phyloP scores from a whole-genome alignment of 129 eudicot genomes.

The Erigeron canadensis region DNA sequence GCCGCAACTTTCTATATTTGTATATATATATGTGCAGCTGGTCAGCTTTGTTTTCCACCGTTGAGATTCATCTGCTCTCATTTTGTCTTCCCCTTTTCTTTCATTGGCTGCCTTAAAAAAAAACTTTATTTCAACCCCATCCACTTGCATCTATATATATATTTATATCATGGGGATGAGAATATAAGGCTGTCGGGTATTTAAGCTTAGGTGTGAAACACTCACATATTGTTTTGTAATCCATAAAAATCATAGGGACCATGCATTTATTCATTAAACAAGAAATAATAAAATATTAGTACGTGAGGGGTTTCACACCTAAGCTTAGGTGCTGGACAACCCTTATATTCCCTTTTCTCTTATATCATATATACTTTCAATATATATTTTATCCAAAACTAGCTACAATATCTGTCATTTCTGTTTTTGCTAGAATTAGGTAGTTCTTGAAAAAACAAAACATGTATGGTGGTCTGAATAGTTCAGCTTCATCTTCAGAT shows the following conservation, averaged over 20 bases:
- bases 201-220: too few species aligned
- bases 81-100: neutral
- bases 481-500: conserved; percentile 35
- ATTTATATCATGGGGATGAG: too few species aligned
- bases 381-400: neutral
- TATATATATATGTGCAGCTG: neutral
- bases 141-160: neutral
- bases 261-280: too few species aligned
- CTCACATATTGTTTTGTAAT: too few species aligned
- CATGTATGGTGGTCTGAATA: conserved; percentile 43
- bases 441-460: neutral
- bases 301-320: too few species aligned
- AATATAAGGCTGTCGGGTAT: too few species aligned
- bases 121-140: conserved; percentile 2
- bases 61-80: neutral
- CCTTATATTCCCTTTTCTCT: too few species aligned
- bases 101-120: conserved; percentile 1
- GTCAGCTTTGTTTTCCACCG: conserved; percentile 31
- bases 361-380: too few species aligned
- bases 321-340: too few species aligned
- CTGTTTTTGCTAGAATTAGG: neutral
- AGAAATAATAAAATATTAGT: too few species aligned
- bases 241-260: too few species aligned
- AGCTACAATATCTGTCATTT: neutral
- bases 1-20: conserved; percentile 29